Conservation (phyloP, 2,329 filamentous ascomycete species). For the Fusarium goolgardi region DNA sequence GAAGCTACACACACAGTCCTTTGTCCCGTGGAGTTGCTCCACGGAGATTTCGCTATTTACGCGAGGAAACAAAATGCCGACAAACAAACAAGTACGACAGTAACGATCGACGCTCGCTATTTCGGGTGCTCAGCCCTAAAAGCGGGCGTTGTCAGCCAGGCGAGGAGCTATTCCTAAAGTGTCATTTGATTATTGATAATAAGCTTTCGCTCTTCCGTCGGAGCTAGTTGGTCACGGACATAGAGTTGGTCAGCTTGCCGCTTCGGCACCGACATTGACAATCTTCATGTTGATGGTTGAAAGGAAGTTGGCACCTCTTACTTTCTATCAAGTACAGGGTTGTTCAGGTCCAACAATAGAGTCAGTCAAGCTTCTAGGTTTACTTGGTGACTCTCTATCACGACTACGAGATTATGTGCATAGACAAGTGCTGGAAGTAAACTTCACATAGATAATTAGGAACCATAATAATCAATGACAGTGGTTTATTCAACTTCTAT, state of each 20-base stretch:
- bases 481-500: background rate
- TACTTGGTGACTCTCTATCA: background rate
- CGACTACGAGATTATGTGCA: background rate
- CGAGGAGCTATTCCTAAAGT: background rate
- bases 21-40: background rate
- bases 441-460: background rate
- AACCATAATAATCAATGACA: too few species aligned
- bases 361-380: too few species aligned
- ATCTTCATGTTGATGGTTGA: background rate
- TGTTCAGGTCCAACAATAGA: background rate
- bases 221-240: background rate
- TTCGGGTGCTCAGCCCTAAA: background rate
- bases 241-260: background rate
- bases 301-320: accelerated
- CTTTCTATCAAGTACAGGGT: accelerated
- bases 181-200: background rate
- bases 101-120: background rate
- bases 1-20: background rate
- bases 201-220: background rate
- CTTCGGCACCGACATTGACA: background rate
- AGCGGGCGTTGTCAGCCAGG: background rate
- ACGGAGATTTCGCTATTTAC: background rate
- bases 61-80: background rate
- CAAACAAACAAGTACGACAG: background rate
- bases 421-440: background rate